phyloP scores from a whole-genome alignment of 192 early-diverging fungal genomes.

The Kappamyces sp. region DNA sequence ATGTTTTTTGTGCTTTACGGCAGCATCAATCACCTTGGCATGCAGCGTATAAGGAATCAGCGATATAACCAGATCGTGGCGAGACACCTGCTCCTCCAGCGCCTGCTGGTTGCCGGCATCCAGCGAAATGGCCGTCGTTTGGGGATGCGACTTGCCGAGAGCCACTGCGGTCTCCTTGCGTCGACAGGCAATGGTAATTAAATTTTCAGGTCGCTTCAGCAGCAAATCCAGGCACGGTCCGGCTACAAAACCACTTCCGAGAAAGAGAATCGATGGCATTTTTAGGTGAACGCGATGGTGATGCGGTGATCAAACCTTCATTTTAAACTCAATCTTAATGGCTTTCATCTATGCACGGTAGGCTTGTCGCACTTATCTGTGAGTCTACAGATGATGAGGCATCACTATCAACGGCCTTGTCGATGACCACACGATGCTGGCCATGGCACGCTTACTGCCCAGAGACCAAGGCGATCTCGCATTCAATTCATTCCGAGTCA shows the following conservation, averaged over 20 bases:
- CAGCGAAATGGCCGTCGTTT: conserved; percentile 37
- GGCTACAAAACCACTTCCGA: conserved; percentile 97
- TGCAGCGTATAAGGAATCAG: conserved; percentile 71
- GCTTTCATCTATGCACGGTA: no score
- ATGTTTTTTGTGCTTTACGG: conserved; percentile 78
- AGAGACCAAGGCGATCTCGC: no score
- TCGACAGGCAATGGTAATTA: conserved; percentile 84
- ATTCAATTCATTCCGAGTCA: no score
- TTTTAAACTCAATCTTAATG: no score
- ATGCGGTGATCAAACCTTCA: no score
- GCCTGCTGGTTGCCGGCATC: conserved; percentile 46
- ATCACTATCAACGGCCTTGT: no score
- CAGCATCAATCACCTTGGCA: conserved; percentile 64
- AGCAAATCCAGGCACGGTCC: conserved; percentile 91
- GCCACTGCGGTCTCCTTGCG: conserved; percentile 67
- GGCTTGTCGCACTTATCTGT: no score
- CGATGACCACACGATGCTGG: no score
- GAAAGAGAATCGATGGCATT: conserved; percentile 79
- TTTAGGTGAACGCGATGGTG: not conserved
- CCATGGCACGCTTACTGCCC: no score
- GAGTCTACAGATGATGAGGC: no score
- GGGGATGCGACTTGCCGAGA: conserved; percentile 43
- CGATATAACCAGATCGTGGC: conserved; percentile 55
- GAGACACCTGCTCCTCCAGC: conserved; percentile 37
- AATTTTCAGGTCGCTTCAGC: conserved; percentile 79